Base-by-base conservation (phyloP, 2,329 filamentous ascomycete genomes). In the Pseudopyrenochaeta lycopersici region DNA sequence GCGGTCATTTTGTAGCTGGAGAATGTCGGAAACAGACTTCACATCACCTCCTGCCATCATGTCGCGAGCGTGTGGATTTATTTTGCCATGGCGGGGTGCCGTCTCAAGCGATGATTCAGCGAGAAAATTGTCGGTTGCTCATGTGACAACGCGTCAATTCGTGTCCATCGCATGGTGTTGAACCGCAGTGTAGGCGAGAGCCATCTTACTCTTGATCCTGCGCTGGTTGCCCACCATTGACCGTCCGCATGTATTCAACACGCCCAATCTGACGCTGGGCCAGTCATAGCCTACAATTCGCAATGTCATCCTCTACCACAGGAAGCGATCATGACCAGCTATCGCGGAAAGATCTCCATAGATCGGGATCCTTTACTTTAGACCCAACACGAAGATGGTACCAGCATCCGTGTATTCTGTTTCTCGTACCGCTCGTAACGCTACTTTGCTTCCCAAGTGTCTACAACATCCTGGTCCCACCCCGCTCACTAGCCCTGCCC, bases 101-200 rank as follows among this genome's bases (percentile, higher is more conserved):
- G 27, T 39, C 42, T 38, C 33, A 23, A 29, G 23, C 39, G 12
- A 46, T 41, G 29, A 50, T 41, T 35, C 40, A 49, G 32, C 41
- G n/a, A 39, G 55, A 41, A 48, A 54, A 48, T 42, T 52, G 44
- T 41, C 15, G 29, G 23, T 9, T 45, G 36, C n/a, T n/a, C 58
- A 62, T 50, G 56, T 62, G 58, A 45, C 23, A 44, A 29, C 56
- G 58, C 52, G 58, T 54, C 32, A 35, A 46, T 39, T 38, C 51
- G 54, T 46, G 51, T 41, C 23, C 23, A 27, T 5, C 23, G 9
- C 23, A 27, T 27, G 23, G 9, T 27, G 4, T 4, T 27, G 23
- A 9, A 27, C 23, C 23, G 9, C 23, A 5, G 23, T 27, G 23
- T 27, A 9, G 9, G 23, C 23, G 9, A 27, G 4, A 27, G 23